Percentiles rank a stretch among this genome's conserved stretches.
Conservation (phyloP, 2,329 filamentous ascomycete genomes). For the Fusarium napiforme region DNA sequence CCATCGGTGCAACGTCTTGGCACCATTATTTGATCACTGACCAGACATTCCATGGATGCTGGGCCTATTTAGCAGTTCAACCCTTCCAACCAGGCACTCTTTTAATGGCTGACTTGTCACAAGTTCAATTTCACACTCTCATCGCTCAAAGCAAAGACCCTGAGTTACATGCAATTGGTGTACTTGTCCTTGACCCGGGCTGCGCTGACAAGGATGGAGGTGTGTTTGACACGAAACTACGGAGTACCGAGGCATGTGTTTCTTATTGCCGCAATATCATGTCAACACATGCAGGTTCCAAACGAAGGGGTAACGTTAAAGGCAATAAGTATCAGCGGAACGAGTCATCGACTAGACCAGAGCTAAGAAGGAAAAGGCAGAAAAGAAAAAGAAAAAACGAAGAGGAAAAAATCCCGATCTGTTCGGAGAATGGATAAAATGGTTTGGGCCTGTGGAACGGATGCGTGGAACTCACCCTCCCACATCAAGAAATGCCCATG, state of each 20-base stretch:
- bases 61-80: background rate
- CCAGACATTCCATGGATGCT: background rate
- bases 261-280: constrained; percentile 2
- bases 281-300: constrained; percentile 12
- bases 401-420: constrained; percentile 32
- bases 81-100: background rate
- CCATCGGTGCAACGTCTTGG: constrained; percentile 35
- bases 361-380: background rate
- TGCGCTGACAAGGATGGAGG: background rate
- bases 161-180: background rate
- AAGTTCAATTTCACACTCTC: background rate
- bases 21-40: background rate
- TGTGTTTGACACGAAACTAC: constrained; percentile 10
- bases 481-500: constrained; percentile 41
- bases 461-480: constrained; percentile 39
- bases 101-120: constrained; percentile 1
- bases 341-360: background rate
- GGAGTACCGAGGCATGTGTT: constrained; percentile 24
- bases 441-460: constrained; percentile 25
- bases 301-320: constrained; percentile 2
- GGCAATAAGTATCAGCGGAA: constrained; percentile 1
- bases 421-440: constrained; percentile 30
- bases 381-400: background rate
- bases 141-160: background rate
- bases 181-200: background rate